Percentiles rank a stretch among this genome's conserved stretches.
phyloP scores from a whole-genome alignment of 805 yeast genomes.

The Lipomyces starkeyi region DNA sequence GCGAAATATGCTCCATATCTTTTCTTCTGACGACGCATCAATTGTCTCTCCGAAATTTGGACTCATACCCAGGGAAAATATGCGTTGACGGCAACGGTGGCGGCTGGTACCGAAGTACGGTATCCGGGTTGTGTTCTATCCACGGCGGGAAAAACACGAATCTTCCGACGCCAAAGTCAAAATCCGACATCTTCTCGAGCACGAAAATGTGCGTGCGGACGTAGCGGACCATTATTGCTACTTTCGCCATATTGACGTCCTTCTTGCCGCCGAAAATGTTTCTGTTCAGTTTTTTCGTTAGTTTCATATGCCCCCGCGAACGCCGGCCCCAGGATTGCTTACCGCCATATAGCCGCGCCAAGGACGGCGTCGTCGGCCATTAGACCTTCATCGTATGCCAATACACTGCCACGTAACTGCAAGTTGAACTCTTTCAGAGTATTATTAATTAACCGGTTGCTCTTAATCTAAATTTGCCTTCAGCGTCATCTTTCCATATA shows the following conservation, averaged over 20 bases:
- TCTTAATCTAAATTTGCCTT: slow-evolving; percentile 53
- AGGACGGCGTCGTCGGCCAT: slow-evolving; percentile 65
- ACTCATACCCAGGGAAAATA: slow-evolving; percentile 36
- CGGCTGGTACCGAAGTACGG: slow-evolving; percentile 29
- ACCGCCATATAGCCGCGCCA: slow-evolving; percentile 51
- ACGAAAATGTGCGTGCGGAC: slow-evolving; percentile 89
- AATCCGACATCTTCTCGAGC: slow-evolving; percentile 80
- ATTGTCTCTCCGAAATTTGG: slow-evolving; percentile 24
- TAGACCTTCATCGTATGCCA: slow-evolving; percentile 92
- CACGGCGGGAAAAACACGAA: slow-evolving; percentile 85
- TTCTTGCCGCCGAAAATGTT: slow-evolving; percentile 81
- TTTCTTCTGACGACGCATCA: not conserved
- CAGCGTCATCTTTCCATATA: not conserved
- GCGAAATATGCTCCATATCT: too few species aligned
- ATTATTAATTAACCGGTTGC: slow-evolving; percentile 80
- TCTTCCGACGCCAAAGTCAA: slow-evolving; percentile 91
- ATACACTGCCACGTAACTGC: slow-evolving; percentile 85
- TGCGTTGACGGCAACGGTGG: slow-evolving; percentile 29
- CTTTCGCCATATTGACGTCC: slow-evolving; percentile 77
- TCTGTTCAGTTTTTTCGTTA: slow-evolving; percentile 49
- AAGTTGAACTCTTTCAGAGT: slow-evolving; percentile 89
- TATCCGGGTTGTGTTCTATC: slow-evolving; percentile 64
- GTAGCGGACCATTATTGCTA: slow-evolving; percentile 89
- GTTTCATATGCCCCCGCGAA: not conserved
- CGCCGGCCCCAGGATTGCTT: not conserved